These are phyloP conservation scores for Gelatoporia subvermispora DNA, from an alignment of 768 basidiomycete species.

Conservation along the genomic window DNA sequence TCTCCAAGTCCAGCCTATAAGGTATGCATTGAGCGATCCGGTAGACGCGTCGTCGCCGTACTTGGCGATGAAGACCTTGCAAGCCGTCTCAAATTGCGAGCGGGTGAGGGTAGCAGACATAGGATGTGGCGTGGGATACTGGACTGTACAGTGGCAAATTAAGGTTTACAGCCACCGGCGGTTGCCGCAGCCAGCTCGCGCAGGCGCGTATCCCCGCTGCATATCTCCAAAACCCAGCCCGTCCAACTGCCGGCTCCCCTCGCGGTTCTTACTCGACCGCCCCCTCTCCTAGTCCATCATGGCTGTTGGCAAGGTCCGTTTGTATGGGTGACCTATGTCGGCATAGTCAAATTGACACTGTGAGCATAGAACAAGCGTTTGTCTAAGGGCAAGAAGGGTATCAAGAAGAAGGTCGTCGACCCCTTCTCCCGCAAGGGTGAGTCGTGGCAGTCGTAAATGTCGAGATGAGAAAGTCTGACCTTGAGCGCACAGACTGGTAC, in stretches of 20 bases:
- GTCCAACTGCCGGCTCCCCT: conserved; percentile 41
- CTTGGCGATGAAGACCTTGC: conserved; percentile 43
- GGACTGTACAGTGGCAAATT: conserved; percentile 42
- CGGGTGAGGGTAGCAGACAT: conserved; percentile 49
- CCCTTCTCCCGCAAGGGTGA: conserved; percentile 98
- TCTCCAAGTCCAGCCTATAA: conserved; percentile 53
- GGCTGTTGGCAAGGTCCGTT: conserved; percentile 85
- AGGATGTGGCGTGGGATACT: conserved; percentile 38
- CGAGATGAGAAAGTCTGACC: background rate
- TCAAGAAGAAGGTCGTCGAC: conserved; percentile 99
- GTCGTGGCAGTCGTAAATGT: conserved; percentile 8
- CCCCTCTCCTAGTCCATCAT: conserved; percentile 43
- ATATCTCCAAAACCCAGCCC: conserved; percentile 41
- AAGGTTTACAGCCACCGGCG: conserved; percentile 59
- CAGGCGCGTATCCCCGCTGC: conserved; percentile 11
- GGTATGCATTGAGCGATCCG: conserved; percentile 10
- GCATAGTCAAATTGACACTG: background rate
- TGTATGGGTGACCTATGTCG: background rate
- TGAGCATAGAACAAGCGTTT: conserved; percentile 85
- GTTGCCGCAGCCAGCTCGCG: conserved; percentile 16
- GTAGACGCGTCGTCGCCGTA: conserved; percentile 10
- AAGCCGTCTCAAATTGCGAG: conserved; percentile 53
- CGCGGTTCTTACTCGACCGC: conserved; percentile 35
- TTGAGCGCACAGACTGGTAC: conserved; percentile 77
- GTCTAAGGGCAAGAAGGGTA: conserved; percentile 97